Evolutionary conservation across 83 land plant species (phyloP), one percentile per base, ranked within the genome.

Genomic region (Picea abies): DNA sequence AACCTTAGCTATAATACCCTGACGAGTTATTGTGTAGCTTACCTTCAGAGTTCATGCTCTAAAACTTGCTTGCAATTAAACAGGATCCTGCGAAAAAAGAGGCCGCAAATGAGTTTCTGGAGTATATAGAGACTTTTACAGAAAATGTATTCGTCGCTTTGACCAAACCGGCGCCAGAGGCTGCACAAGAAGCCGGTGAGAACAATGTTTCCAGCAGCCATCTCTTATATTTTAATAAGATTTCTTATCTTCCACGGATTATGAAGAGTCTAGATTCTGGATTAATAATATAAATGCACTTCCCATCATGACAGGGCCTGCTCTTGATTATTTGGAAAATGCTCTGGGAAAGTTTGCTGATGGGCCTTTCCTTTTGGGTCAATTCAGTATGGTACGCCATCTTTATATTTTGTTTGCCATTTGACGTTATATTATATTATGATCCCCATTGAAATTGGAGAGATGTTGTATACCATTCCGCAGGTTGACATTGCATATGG

Each of bases 51-150:
- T 22, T 12, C 44, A 23, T 37, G 25, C 47, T 41, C 56, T n/a
- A 1, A 41, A 73, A 73, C n/a, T 22, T 75, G 16, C 5, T 16
- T 29, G 23, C 52, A 66, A 44, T 22, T 76, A 1, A 65, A 25
- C 75, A 29, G 5, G 47, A 5, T 4, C 5, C 5, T 5, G 6
- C 0, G 6, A 41, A 41, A 41, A 41, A 41, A 0, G 90, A 87
- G 76, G 91, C 83, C 84, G 37, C 37, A 35, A 35, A 35, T 35
- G 37, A 35, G 37, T 3, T 35, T 35, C 69, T 91, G 0, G 8
- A 87, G 26, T 90, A 87, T 84, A 73, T 79, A 58, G 88, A 88
- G 61, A 58, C 87, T 19, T 92, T 92, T 82, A 80, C 75, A 26
- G 84, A 85, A 82, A 63, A 83, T 4, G 78, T 83, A 1, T 77